phyloP scores from a whole-genome alignment of 202 grass and related monocot genomes.

The Elaeis oleifera region DNA sequence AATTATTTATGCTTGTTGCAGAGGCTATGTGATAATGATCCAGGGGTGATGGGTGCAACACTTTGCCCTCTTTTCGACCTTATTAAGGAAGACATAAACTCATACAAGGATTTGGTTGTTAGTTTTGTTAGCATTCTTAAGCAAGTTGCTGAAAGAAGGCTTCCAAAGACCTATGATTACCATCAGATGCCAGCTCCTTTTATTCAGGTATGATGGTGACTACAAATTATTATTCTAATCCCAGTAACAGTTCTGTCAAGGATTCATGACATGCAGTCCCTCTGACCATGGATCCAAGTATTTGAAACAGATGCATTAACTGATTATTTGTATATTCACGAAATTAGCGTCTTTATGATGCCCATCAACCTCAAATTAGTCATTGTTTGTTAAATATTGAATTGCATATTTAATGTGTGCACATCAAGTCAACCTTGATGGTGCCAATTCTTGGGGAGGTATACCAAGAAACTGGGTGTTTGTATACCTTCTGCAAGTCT shows the following conservation, averaged over 20 bases:
- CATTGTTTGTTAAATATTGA: too few species aligned
- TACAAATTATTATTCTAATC: conserved; percentile 3
- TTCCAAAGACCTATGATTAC: conserved; percentile 92
- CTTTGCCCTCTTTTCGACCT: conserved; percentile 88
- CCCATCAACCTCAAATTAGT: too few species aligned
- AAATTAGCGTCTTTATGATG: too few species aligned
- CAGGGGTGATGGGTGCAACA: conserved; percentile 95
- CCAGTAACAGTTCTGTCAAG: neutral
- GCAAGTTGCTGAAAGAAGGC: conserved; percentile 94
- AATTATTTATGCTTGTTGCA: conserved; percentile 30
- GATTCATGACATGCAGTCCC: neutral
- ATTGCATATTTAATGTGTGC: too few species aligned
- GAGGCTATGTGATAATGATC: conserved; percentile 92
- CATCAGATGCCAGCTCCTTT: conserved; percentile 99
- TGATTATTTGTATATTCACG: too few species aligned
- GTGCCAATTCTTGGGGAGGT: too few species aligned
- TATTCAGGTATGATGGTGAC: conserved; percentile 61
- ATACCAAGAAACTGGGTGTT: too few species aligned
- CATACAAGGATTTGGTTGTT: conserved; percentile 88
- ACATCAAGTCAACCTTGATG: too few species aligned
- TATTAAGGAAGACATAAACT: conserved; percentile 76
- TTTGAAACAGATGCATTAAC: too few species aligned
- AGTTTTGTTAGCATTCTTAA: conserved; percentile 99
- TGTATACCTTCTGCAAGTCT: too few species aligned
- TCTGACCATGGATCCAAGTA: too few species aligned